These are phyloP conservation scores for Pulveroboletus sp. DNA, from an alignment of 768 basidiomycete species.

Conservation along the genomic window DNA sequence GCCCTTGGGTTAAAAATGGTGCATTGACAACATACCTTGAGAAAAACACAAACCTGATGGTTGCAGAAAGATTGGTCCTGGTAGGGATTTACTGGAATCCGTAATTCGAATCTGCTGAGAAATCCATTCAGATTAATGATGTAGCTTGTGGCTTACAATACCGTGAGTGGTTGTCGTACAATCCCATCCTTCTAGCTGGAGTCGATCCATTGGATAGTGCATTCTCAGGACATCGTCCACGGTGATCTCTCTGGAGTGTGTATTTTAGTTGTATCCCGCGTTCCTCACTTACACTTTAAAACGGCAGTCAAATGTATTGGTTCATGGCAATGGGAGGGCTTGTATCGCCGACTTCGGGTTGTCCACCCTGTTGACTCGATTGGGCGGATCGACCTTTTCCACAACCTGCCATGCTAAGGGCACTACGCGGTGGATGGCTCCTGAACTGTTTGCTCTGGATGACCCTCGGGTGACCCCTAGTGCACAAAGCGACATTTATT, in stretches of 20 bases:
- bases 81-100: background rate
- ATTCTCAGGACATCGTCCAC: background rate
- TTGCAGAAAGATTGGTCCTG: background rate
- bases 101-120: background rate
- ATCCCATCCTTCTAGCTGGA: no score
- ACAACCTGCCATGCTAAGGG: background rate
- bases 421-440: background rate
- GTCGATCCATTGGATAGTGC: background rate
- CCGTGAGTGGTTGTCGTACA: background rate
- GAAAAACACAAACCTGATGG: background rate
- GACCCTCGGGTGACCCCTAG: background rate
- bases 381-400: no score
- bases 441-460: background rate
- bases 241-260: background rate
- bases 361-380: no score
- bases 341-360: no score
- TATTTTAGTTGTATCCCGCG: no score
- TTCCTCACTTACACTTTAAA: background rate
- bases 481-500: no score
- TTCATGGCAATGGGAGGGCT: background rate
- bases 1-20: background rate
- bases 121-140: background rate
- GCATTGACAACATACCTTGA: background rate
- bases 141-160: background rate
- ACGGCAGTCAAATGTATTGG: conserved; percentile 2